A percentile compares a stretch with the other conserved stretches of the same genome.
Evolutionary conservation across 148 eudicot genomes (phyloP).

Genomic region (Cornus kousa): DNA sequence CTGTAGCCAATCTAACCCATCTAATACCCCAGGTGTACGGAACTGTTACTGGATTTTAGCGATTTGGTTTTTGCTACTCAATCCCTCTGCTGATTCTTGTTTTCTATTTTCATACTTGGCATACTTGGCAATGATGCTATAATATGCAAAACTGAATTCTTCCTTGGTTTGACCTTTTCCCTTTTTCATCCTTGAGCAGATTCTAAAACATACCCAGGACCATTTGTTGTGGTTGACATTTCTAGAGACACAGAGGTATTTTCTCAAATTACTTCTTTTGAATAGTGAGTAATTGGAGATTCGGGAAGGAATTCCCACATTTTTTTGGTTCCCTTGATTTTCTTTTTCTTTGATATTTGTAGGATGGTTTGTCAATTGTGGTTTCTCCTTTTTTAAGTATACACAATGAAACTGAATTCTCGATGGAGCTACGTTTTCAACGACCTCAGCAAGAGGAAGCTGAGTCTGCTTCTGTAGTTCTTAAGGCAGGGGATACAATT

Average conservation of each 20-base stretch:
- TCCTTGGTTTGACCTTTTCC: not conserved
- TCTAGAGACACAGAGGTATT: constrained; percentile 70
- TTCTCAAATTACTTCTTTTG: not conserved
- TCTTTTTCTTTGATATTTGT: constrained; percentile 13
- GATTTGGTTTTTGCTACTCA: not conserved
- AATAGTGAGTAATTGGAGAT: not conserved
- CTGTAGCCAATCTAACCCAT: too few species aligned
- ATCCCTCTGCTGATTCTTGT: not conserved
- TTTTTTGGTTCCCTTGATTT: not conserved
- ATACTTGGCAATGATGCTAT: not conserved
- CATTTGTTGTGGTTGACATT: constrained; percentile 73
- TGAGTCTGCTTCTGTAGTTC: constrained; percentile 61
- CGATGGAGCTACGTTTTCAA: constrained; percentile 77
- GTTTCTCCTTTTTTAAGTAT: constrained; percentile 82
- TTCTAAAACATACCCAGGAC: constrained; percentile 72
- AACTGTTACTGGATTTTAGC: too few species aligned
- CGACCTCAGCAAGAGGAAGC: constrained; percentile 62
- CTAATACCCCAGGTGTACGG: too few species aligned
- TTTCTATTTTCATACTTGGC: not conserved
- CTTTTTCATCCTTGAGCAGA: constrained; percentile 42
- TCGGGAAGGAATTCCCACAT: not conserved
- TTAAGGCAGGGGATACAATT: constrained; percentile 63
- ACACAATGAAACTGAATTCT: constrained; percentile 76
- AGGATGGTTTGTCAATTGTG: constrained; percentile 76
- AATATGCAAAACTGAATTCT: constrained; percentile 8